Evolutionary conservation across 1,284 basidiomycete genomes (phyloP), one percentile per base, ranked within the genome.

Genomic region (Rhodotorula sp.): DNA sequence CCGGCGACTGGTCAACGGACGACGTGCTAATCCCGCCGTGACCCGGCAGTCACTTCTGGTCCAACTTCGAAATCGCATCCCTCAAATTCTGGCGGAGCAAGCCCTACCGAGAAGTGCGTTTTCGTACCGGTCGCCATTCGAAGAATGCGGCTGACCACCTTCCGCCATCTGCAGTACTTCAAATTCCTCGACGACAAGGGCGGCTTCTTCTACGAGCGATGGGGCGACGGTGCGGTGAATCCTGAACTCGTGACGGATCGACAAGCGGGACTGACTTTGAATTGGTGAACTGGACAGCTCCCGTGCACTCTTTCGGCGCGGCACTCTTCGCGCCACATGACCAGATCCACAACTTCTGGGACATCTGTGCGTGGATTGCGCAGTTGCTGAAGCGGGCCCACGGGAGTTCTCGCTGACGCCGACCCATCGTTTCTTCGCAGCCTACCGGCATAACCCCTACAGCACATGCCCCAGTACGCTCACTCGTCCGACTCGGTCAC

Each of bases 201-300:
- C 42, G 92, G 92, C 10, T 92, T 92, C 79, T 79, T 79, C 61
- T 92, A 92, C 77, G 90, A 92, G 85, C 85, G 90, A 64, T 91
- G 91, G 91, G 92, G 92, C 61, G 92, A 93, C 79, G 61, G 67
- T 64, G 9, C 16, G 67, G 42, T 3, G 3, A 2, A 3, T 34
- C 5, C 34, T 34, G 34, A 5, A 34, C 34, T 34, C 34, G 34
- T 34, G 34, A 34, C 9, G 27, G 21, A 12, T 23, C 44, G 41
- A n/a, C 44, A 4, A 45, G n/a, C 42, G 12, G 21, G n/a, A 3
- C 14, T 45, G 16, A 27, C 21, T 17, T 42, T 9, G 48, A 17
- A 7, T 7, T 2, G 34, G 34, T 9, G 48, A 17, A 7, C 12
- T 2, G 34, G 34, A 34, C 64, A 70, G 92, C 92, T 10, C 92